Evolutionary conservation across 2,329 filamentous ascomycete genomes (phyloP).

Genomic region (Tricladium varicosporioides): DNA sequence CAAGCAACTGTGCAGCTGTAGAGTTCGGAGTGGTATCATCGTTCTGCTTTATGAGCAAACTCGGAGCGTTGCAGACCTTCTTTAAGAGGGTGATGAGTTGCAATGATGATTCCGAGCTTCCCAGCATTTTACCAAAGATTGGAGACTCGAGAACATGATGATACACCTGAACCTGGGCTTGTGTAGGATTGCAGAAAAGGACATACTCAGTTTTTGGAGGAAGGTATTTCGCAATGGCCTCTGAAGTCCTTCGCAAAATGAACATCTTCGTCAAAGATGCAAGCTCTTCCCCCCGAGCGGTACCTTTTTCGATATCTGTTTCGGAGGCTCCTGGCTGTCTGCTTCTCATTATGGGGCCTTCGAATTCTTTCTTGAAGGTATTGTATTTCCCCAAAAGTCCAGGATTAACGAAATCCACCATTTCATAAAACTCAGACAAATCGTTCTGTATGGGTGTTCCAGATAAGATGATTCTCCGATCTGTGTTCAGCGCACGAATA

Average conservation of each 20-base stretch:
- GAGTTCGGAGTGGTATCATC: constrained; percentile 34
- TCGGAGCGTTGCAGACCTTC: constrained; percentile 72
- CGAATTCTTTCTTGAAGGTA: constrained; percentile 93
- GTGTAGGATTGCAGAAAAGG: constrained; percentile 85
- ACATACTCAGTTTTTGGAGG: constrained; percentile 97
- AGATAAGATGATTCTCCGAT: constrained; percentile 33
- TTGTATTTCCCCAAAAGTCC: constrained; percentile 92
- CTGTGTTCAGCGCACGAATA: constrained; percentile 82
- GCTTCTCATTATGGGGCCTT: constrained; percentile 80
- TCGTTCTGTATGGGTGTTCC: constrained; percentile 97
- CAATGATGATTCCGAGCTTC: constrained; percentile 60
- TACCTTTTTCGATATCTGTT: constrained; percentile 68
- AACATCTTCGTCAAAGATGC: constrained; percentile 88
- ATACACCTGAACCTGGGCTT: constrained; percentile 88
- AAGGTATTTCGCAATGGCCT: constrained; percentile 82
- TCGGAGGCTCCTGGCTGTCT: constrained; percentile 49
- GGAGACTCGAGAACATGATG: constrained; percentile 63
- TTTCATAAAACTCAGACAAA: constrained; percentile 86
- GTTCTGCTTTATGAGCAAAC: constrained; percentile 52
- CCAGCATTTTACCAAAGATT: constrained; percentile 59
- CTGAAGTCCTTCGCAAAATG: constrained; percentile 82
- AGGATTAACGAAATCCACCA: constrained; percentile 90
- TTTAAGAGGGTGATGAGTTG: constrained; percentile 72
- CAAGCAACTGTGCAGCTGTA: constrained; percentile 43
- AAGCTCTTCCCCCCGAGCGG: constrained; percentile 80